These are phyloP conservation scores for Capsicum baccatum DNA, from an alignment of 257 asterid species.

Conservation along the genomic window DNA sequence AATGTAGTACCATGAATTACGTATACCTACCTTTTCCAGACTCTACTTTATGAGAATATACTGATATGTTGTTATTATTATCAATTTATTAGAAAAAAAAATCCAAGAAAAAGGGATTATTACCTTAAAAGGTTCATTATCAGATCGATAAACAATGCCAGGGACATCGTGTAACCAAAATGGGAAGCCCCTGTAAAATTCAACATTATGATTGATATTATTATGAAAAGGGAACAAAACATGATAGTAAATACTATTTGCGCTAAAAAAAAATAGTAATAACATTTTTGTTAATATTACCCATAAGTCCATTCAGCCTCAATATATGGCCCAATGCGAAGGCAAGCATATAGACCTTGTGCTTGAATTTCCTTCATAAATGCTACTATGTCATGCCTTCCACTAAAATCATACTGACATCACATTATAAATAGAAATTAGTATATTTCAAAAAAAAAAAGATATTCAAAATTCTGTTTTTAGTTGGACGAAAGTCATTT, in stretches of 20 bases:
- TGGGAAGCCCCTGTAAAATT: conserved; percentile 69
- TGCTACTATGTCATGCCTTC: conserved; percentile 61
- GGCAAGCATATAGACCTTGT: conserved; percentile 77
- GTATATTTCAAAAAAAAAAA: not conserved
- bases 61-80: too few relatives aligned
- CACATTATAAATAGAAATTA: not conserved
- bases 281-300: conserved; percentile 40
- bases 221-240: not conserved
- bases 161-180: conserved; percentile 93
- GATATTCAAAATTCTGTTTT: not conserved
- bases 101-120: not conserved
- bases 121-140: conserved; percentile 86
- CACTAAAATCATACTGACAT: conserved; percentile 78
- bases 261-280: not conserved
- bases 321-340: conserved; percentile 89
- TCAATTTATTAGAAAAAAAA: too few relatives aligned
- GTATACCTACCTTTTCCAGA: too few relatives aligned
- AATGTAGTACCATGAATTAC: too few relatives aligned
- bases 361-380: conserved; percentile 71
- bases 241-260: not conserved
- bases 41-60: too few relatives aligned
- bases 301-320: conserved; percentile 89
- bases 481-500: not conserved
- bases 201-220: not conserved
- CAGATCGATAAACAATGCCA: conserved; percentile 63